Percentiles rank a stretch among this genome's conserved stretches.
Conservation (phyloP, 768 basidiomycete species). For the Phanerochaete carnosa region DNA sequence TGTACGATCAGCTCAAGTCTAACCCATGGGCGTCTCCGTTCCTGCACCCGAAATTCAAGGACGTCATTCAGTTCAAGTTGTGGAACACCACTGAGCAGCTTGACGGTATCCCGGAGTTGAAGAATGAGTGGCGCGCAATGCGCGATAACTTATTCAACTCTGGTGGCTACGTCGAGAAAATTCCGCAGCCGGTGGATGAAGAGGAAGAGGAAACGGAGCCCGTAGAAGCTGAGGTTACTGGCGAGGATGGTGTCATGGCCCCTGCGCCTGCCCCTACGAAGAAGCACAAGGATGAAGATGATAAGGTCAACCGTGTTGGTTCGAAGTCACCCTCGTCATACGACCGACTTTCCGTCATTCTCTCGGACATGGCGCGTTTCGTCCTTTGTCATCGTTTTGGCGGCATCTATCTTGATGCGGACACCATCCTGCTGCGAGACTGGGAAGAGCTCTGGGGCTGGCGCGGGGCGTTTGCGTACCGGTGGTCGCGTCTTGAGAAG, state of each 20-base stretch:
- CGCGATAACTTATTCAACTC: constrained; percentile 83
- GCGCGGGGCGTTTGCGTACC: constrained; percentile 94
- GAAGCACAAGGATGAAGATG: constrained; percentile 33
- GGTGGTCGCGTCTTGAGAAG: constrained; percentile 89
- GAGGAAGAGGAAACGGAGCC: constrained; percentile 30
- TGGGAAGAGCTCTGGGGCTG: constrained; percentile 99
- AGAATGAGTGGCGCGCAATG: constrained; percentile 83
- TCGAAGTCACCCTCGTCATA: constrained; percentile 86
- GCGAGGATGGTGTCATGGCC: constrained; percentile 15
- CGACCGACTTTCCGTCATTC: constrained; percentile 87
- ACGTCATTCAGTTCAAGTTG: constrained; percentile 90
- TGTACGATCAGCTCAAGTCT: constrained; percentile 75
- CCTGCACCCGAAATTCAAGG: constrained; percentile 87
- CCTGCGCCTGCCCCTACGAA: constrained; percentile 16
- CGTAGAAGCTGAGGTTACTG: constrained; percentile 37
- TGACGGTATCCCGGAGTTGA: constrained; percentile 86
- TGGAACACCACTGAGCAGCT: constrained; percentile 99
- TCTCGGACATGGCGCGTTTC: constrained; percentile 97
- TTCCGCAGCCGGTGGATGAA: constrained; percentile 43
- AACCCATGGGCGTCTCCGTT: constrained; percentile 97
- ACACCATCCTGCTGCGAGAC: constrained; percentile 92
- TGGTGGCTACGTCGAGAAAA: constrained; percentile 70
- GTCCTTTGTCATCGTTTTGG: constrained; percentile 96
- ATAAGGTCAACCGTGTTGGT: constrained; percentile 77
- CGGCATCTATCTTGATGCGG: constrained; percentile 95